These are phyloP conservation scores for Coniochaeta hoffmannii DNA, from an alignment of 2,329 filamentous ascomycete species.

Conservation along the genomic window DNA sequence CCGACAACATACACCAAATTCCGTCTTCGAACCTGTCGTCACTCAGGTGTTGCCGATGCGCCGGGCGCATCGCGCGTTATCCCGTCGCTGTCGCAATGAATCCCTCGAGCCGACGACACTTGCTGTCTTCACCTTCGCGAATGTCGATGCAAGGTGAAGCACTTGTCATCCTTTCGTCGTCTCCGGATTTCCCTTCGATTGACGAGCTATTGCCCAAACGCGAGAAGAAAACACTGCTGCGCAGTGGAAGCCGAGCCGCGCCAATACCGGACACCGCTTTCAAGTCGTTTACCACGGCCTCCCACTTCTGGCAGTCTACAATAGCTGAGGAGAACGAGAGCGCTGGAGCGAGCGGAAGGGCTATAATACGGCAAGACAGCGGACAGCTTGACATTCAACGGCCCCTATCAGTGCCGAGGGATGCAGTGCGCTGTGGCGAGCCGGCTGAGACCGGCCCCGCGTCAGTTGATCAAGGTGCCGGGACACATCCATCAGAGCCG, in stretches of 20 bases:
- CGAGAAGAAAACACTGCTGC: constrained; percentile 22
- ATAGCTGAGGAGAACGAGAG: neutral
- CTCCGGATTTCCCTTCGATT: constrained; percentile 47
- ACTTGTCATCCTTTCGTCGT: constrained; percentile 32
- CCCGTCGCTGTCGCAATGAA: constrained; percentile 24
- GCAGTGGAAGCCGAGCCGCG: constrained; percentile 27
- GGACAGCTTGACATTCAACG: neutral
- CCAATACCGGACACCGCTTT: constrained; percentile 28
- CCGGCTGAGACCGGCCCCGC: neutral
- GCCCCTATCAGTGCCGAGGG: neutral
- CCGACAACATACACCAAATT: too few relatives aligned
- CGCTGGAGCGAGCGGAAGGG: neutral
- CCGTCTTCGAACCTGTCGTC: constrained; percentile 7
- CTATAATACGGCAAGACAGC: neutral
- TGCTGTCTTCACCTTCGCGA: constrained; percentile 21
- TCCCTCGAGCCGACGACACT: constrained; percentile 20
- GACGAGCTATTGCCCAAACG: constrained; percentile 36
- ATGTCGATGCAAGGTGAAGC: neutral
- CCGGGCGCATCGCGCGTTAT: constrained; percentile 24
- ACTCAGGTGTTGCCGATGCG: constrained; percentile 7
- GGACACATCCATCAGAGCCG: neutral
- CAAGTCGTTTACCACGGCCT: constrained; percentile 33
- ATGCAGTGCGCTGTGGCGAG: neutral
- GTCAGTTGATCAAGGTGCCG: neutral
- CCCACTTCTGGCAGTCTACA: constrained; percentile 26